A percentile compares a stretch with the other conserved stretches of the same genome.
Evolutionary conservation across 371 early-diverging fungal genomes (phyloP).

Genomic region (Zychaea mexicana): DNA sequence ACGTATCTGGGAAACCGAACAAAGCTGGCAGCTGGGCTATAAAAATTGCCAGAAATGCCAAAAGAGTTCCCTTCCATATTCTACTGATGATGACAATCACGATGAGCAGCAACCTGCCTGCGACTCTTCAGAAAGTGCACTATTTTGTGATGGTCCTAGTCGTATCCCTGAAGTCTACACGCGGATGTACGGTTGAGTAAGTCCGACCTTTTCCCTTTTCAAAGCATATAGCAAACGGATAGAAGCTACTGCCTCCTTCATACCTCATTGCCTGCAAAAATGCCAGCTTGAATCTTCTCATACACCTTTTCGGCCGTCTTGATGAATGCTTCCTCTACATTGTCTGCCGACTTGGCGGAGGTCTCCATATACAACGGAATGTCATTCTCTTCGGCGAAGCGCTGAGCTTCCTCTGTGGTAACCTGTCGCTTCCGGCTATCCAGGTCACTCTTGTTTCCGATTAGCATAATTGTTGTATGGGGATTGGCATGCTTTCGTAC

Average conservation of each 20-base stretch:
- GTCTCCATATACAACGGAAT: slow-evolving; percentile 90
- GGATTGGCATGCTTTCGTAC: slow-evolving; percentile 88
- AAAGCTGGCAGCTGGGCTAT: too few species aligned
- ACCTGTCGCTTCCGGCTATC: slow-evolving; percentile 75
- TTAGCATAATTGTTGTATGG: slow-evolving; percentile 87
- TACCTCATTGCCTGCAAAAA: slow-evolving; percentile 78
- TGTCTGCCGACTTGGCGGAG: slow-evolving; percentile 91
- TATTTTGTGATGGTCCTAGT: slow-evolving; percentile 41
- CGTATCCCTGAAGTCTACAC: slow-evolving; percentile 57
- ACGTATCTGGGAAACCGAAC: too few species aligned
- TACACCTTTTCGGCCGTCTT: slow-evolving; percentile 81
- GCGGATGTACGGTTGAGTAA: too few species aligned
- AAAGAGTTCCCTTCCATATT: neutral
- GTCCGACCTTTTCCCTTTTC: neutral
- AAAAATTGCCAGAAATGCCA: neutral
- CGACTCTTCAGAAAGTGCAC: slow-evolving; percentile 48
- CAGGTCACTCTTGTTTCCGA: slow-evolving; percentile 96
- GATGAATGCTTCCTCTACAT: slow-evolving; percentile 86
- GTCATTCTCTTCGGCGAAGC: slow-evolving; percentile 85
- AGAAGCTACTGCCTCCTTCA: neutral
- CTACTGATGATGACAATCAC: neutral
- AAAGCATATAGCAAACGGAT: neutral
- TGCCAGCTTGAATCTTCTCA: slow-evolving; percentile 79
- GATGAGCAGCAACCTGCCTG: slow-evolving; percentile 33
- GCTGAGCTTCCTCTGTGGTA: slow-evolving; percentile 84